Conservation (phyloP, 495 filamentous ascomycete species). For the Apiosordaria backusii region DNA sequence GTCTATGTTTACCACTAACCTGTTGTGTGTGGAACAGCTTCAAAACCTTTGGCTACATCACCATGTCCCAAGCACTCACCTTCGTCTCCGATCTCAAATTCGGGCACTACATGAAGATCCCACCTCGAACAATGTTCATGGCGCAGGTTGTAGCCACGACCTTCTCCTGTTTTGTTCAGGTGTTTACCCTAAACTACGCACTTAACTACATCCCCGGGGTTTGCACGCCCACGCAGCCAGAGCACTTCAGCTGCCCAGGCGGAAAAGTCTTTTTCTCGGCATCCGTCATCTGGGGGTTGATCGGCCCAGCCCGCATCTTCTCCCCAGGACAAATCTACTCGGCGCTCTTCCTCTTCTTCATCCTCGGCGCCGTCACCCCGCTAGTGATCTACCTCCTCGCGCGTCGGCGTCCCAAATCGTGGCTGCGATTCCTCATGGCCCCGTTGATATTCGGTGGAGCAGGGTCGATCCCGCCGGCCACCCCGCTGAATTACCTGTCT, state of each 20-base stretch:
- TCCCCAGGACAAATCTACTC: conserved; percentile 66
- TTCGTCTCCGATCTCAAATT: conserved; percentile 55
- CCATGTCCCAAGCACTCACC: conserved; percentile 56
- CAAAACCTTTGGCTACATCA: conserved; percentile 73
- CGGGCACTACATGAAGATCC: conserved; percentile 73
- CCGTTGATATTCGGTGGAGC: conserved; percentile 68
- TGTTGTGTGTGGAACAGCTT: conserved; percentile 47
- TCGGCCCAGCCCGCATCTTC: conserved; percentile 64
- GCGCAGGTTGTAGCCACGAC: conserved; percentile 65
- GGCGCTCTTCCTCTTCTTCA: conserved; percentile 61
- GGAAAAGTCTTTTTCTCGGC: conserved; percentile 65
- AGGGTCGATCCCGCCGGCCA: conserved; percentile 61
- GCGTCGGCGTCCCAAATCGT: conserved; percentile 51
- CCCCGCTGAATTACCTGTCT: conserved; percentile 63
- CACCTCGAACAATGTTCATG: conserved; percentile 62
- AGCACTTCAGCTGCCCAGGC: conserved; percentile 66
- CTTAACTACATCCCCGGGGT: conserved; percentile 58
- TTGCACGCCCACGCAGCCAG: conserved; percentile 56
- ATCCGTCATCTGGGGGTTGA: conserved; percentile 67
- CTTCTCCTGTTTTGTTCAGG: conserved; percentile 63
- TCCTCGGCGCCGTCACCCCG: conserved; percentile 55
- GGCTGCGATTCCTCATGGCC: conserved; percentile 56
- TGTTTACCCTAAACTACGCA: conserved; percentile 62
- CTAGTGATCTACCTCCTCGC: conserved; percentile 55
- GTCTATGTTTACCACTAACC: too few species aligned